Base-by-base conservation (phyloP, 2,329 filamentous ascomycete genomes). In the Rhynchosporium graminicola region DNA sequence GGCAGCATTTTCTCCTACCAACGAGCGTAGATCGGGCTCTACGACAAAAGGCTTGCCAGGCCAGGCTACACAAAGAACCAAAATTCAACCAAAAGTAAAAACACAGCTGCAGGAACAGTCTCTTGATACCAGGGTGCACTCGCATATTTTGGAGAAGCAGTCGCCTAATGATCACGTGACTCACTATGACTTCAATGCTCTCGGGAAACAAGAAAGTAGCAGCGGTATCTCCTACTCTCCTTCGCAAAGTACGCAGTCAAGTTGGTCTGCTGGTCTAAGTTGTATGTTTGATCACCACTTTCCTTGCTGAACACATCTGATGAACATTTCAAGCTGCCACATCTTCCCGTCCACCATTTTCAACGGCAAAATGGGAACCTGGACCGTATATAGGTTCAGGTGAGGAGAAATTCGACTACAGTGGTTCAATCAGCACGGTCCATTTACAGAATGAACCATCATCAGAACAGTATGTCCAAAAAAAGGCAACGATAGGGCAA, bases 131-230 rank as follows among this genome's bases (percentile, higher is more conserved):
- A 57, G 69, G 6, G 68, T 69, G 38, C 64, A 50, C 26, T 59
- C 57, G 8, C 46, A 51, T 45, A 36, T 59, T 12, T 33, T 52
- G 36, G 46, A 52, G 29, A 47, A 36, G 7, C 46, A 51, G 3
- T 40, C 29, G 20, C 51, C 59, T 13, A 59, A 48, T 15, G 54
- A 54, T 20, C 47, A 59, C 43, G 57, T 60, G n/a, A 60, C 62
- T 55, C 68, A 72, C 28, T 71, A 71, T 62, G 67, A 70, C 45
- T 71, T 71, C 42, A 51, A 71, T 43, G 65, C 68, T 51, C 60
- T 70, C 7, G 55, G 65, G 48, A 67, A 64, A 38, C 57, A 66
- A 9, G 63, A 67, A 29, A 45, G 40, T 33, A 55, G 56, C 8
- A 57, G 63, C n/a, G 15, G 29, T 31, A 29, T 50, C 10, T 28